A percentile compares a stretch with the other conserved stretches of the same genome.
phyloP scores from a whole-genome alignment of 192 early-diverging fungal genomes.

The Gaertneriomyces semiglobifer region DNA sequence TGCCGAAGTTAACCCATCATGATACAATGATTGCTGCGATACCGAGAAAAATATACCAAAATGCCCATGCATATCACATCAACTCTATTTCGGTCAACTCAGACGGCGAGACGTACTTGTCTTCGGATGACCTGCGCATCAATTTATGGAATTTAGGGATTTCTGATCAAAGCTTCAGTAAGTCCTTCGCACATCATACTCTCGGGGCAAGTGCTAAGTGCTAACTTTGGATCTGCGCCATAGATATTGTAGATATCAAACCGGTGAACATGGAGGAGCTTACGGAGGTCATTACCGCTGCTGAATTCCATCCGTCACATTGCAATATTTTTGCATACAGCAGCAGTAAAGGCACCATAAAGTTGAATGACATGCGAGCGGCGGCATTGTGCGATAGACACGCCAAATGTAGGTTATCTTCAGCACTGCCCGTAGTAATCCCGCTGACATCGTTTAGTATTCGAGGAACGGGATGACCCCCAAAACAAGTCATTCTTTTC shows the following conservation, averaged over 20 bases:
- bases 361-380: slow-evolving; percentile 93
- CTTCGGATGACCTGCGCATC: slow-evolving; percentile 96
- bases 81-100: slow-evolving; percentile 99
- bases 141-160: slow-evolving; percentile 98
- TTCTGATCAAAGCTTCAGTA: slow-evolving; percentile 96
- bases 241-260: slow-evolving; percentile 99
- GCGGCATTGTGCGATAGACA: slow-evolving; percentile 93
- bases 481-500: slow-evolving; percentile 98
- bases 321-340: slow-evolving; percentile 99
- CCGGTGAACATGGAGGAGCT: slow-evolving; percentile 99
- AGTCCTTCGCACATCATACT: slow-evolving; percentile 11
- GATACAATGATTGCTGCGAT: slow-evolving; percentile 96
- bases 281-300: slow-evolving; percentile 97
- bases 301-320: slow-evolving; percentile 93
- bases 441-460: slow-evolving; percentile 52
- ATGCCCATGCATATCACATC: slow-evolving; percentile 99
- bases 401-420: slow-evolving; percentile 69
- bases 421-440: background rate
- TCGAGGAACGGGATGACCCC: slow-evolving; percentile 93
- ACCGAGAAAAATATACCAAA: slow-evolving; percentile 92
- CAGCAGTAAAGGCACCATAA: slow-evolving; percentile 97
- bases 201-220: background rate
- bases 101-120: slow-evolving; percentile 96
- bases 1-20: slow-evolving; percentile 88
- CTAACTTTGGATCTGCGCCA: background rate